These are phyloP conservation scores for Leptographium radiaticola DNA, from an alignment of 2,329 filamentous ascomycete genomes.

Conservation along the genomic window DNA sequence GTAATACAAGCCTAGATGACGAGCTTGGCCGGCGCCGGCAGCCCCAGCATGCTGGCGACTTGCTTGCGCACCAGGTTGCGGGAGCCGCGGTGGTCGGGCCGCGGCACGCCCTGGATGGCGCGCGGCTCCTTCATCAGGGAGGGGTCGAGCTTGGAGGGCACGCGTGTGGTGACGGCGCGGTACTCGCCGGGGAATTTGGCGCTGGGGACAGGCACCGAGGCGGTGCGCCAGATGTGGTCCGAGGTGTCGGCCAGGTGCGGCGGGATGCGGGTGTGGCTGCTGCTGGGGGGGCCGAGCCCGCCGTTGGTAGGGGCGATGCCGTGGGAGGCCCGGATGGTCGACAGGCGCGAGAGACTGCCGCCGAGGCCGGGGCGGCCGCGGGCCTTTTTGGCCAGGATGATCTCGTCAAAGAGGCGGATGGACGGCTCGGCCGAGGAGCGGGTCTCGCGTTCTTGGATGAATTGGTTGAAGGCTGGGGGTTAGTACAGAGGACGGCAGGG, in stretches of 20 bases:
- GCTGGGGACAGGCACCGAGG: slow-evolving; percentile 45
- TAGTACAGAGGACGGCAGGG: neutral
- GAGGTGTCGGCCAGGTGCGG: slow-evolving; percentile 58
- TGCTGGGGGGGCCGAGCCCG: slow-evolving; percentile 7
- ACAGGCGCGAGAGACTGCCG: slow-evolving; percentile 40
- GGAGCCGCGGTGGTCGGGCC: slow-evolving; percentile 37
- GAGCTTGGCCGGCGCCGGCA: slow-evolving; percentile 5
- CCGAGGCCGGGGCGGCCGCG: slow-evolving; percentile 50
- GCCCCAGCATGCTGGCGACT: slow-evolving; percentile 27
- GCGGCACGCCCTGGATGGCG: slow-evolving; percentile 76
- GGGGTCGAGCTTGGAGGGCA: slow-evolving; percentile 74
- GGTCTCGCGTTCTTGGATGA: slow-evolving; percentile 69
- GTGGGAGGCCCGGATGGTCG: slow-evolving; percentile 44
- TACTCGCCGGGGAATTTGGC: slow-evolving; percentile 52
- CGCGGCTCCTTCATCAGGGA: slow-evolving; percentile 85
- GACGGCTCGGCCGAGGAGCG: slow-evolving; percentile 46
- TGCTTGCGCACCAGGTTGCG: slow-evolving; percentile 42
- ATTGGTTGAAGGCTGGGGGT: slow-evolving; percentile 57
- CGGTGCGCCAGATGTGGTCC: slow-evolving; percentile 69
- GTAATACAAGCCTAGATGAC: neutral
- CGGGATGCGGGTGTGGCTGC: slow-evolving; percentile 25
- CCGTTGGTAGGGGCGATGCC: slow-evolving; percentile 29
- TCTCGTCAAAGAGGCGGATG: slow-evolving; percentile 70
- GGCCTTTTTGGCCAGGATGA: slow-evolving; percentile 65
- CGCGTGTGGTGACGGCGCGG: slow-evolving; percentile 44